Evolutionary conservation across 768 basidiomycete genomes (phyloP).

Genomic region (Asterophora parasitica): DNA sequence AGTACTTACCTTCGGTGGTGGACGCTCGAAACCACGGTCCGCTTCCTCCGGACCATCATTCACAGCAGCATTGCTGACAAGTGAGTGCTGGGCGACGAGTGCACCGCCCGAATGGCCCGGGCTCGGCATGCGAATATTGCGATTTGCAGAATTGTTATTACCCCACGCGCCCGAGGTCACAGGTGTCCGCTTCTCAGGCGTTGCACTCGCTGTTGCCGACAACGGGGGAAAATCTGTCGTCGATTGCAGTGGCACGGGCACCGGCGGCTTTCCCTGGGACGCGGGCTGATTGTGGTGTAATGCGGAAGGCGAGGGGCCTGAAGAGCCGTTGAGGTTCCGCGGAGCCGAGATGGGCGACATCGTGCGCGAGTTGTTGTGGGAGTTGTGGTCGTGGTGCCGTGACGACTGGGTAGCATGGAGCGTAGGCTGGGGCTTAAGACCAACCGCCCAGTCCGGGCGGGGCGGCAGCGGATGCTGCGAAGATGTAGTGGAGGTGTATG

Average conservation of each 20-base stretch:
- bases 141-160: conserved; percentile 50
- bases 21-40: conserved; percentile 44
- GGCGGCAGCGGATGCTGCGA: conserved; percentile 75
- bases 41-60: conserved; percentile 34
- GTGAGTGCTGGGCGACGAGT: conserved; percentile 31
- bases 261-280: conserved; percentile 25
- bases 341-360: conserved; percentile 39
- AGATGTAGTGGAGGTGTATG: conserved; percentile 70
- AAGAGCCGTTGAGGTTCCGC: conserved; percentile 29
- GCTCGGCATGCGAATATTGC: conserved; percentile 45
- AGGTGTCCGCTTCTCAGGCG: conserved; percentile 49
- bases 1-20: conserved; percentile 37
- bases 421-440: conserved; percentile 71
- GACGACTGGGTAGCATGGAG: conserved; percentile 42
- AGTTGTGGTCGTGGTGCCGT: conserved; percentile 49
- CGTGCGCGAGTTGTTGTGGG: conserved; percentile 31
- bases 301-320: conserved; percentile 12
- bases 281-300: conserved; percentile 23
- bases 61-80: conserved; percentile 1
- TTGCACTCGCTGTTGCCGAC: conserved; percentile 30
- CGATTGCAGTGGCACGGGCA: conserved; percentile 37
- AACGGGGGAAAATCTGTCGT: conserved; percentile 71
- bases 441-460: conserved; percentile 87
- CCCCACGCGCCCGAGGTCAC: conserved; percentile 68
- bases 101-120: conserved; percentile 25